These are phyloP conservation scores for Rhizopus delemar DNA, from an alignment of 371 early-diverging fungal genomes.

Conservation along the genomic window DNA sequence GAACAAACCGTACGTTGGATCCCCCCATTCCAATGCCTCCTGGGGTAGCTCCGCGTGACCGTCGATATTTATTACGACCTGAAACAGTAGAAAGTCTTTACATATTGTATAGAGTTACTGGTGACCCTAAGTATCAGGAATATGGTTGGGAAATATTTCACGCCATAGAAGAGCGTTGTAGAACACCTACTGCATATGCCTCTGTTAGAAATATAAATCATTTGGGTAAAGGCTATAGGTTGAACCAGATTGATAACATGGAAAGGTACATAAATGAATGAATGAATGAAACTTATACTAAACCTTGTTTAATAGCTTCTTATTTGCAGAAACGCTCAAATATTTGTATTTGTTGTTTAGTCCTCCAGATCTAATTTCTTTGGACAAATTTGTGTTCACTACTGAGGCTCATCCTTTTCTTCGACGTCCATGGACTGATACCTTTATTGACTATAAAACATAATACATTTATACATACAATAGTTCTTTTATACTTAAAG, in stretches of 20 bases:
- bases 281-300: background rate
- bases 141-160: conserved; percentile 68
- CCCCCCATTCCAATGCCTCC: conserved; percentile 1
- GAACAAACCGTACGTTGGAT: conserved; percentile 6
- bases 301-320: conserved; percentile 55
- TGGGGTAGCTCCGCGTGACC: conserved; percentile 2
- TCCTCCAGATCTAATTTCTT: conserved; percentile 20
- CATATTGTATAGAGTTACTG: conserved; percentile 70
- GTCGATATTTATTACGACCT: conserved; percentile 19
- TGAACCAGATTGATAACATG: conserved; percentile 39
- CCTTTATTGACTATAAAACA: conserved; percentile 4
- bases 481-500: no score
- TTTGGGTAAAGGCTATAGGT: conserved; percentile 32
- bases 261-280: conserved; percentile 32
- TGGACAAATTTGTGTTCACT: conserved; percentile 22
- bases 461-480: background rate
- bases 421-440: conserved; percentile 9
- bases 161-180: conserved; percentile 64
- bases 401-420: conserved; percentile 25
- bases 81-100: conserved; percentile 80
- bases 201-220: conserved; percentile 51
- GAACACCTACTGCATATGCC: conserved; percentile 59
- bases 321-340: conserved; percentile 57
- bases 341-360: conserved; percentile 23
- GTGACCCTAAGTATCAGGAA: conserved; percentile 63